Conservation (phyloP, 805 yeast species). For the Cyberlindnera petersonii region DNA sequence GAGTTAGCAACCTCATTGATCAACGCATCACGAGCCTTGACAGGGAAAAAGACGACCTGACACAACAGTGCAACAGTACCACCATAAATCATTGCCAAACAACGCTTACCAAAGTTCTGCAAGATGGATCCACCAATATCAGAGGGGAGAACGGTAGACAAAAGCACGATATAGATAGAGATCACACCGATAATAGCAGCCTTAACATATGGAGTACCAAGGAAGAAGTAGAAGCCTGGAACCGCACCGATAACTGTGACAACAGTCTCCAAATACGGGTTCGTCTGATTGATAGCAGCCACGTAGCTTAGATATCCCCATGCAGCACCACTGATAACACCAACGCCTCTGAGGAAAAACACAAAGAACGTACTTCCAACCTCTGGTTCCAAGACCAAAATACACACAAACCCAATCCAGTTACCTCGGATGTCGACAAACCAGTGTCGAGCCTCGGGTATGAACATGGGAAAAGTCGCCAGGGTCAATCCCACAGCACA, state of each 20-base stretch:
- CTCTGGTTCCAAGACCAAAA: conserved; percentile 45
- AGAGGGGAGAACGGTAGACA: conserved; percentile 42
- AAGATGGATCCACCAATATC: conserved; percentile 37
- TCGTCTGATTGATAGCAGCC: conserved; percentile 38
- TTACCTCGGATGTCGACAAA: conserved; percentile 44
- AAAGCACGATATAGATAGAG: conserved; percentile 42
- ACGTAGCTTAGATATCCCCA: conserved; percentile 48
- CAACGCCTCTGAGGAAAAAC: conserved; percentile 43
- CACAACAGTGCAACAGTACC: conserved; percentile 44
- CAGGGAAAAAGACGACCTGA: conserved; percentile 43
- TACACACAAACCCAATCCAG: conserved; percentile 53
- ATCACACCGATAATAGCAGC: conserved; percentile 49
- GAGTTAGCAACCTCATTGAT: conserved; percentile 39
- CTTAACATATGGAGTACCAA: conserved; percentile 46
- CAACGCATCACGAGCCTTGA: conserved; percentile 43
- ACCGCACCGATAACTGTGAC: conserved; percentile 40
- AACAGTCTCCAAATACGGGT: conserved; percentile 40
- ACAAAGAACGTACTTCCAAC: conserved; percentile 48
- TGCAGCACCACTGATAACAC: conserved; percentile 43
- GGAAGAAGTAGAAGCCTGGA: conserved; percentile 42
- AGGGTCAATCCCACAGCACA: conserved; percentile 42
- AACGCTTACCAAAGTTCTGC: conserved; percentile 45
- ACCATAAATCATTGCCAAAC: conserved; percentile 48
- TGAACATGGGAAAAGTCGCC: conserved; percentile 48
- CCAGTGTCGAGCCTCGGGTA: conserved; percentile 45